Conservation (phyloP, 2,329 filamentous ascomycete genomes). For the Cercospora citrullina region DNA sequence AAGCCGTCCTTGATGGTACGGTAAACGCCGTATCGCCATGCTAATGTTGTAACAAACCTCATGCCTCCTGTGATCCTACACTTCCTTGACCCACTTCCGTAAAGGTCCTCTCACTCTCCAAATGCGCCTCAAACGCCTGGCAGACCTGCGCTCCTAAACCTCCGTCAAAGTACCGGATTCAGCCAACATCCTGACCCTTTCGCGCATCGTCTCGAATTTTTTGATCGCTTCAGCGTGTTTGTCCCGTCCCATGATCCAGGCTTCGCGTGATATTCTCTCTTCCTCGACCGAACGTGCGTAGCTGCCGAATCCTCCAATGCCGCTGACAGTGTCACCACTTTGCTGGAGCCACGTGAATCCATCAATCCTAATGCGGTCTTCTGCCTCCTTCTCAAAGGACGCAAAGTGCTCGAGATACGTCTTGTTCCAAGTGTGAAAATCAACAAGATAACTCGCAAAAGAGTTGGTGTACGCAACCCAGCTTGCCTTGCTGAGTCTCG, state of each 20-base stretch:
- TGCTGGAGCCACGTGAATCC: constrained; percentile 55
- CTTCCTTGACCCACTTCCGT: background rate
- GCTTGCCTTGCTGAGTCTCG: constrained; percentile 47
- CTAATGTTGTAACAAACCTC: background rate
- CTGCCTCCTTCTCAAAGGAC: constrained; percentile 48
- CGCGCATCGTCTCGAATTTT: constrained; percentile 56
- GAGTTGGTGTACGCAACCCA: constrained; percentile 55
- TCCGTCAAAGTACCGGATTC: constrained; percentile 29
- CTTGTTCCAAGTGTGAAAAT: constrained; percentile 58
- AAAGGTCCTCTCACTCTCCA: background rate
- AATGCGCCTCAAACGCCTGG: background rate
- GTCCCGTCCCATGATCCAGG: constrained; percentile 61
- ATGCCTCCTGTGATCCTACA: background rate
- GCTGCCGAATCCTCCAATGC: constrained; percentile 52
- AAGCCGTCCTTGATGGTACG: background rate
- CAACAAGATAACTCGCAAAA: constrained; percentile 57
- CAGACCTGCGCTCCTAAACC: constrained; percentile 13
- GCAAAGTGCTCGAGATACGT: constrained; percentile 59
- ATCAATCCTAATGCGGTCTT: constrained; percentile 33
- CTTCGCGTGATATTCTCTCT: constrained; percentile 62
- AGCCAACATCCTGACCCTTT: constrained; percentile 41
- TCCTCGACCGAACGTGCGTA: constrained; percentile 64
- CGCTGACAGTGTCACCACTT: constrained; percentile 34
- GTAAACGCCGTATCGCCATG: background rate
- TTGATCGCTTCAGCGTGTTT: constrained; percentile 61